phyloP scores from a whole-genome alignment of 1,139 yeast genomes.

The Candida tropicalis region DNA sequence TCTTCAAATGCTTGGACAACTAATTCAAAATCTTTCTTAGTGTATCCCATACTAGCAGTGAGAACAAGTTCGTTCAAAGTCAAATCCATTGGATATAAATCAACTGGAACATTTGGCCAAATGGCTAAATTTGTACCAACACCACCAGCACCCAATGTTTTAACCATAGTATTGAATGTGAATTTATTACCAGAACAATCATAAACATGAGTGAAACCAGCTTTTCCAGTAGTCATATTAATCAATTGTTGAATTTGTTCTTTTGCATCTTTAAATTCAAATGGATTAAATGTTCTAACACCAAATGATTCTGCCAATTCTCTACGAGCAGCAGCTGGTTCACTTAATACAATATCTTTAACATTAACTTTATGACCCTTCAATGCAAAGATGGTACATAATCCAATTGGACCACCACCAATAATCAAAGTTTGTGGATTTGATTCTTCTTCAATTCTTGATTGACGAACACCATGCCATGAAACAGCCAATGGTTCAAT shows the following conservation, averaged over 20 bases:
- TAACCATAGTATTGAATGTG: conserved; percentile 55
- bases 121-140: conserved; percentile 65
- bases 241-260: conserved; percentile 33
- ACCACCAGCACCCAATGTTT: conserved; percentile 59
- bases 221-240: conserved; percentile 45
- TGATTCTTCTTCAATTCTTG: conserved; percentile 22
- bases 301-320: conserved; percentile 54
- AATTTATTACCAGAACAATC: conserved; percentile 65
- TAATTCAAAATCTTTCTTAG: conserved; percentile 36
- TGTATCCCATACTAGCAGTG: conserved; percentile 46
- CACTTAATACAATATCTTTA: conserved; percentile 56
- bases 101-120: conserved; percentile 46
- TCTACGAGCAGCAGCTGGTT: conserved; percentile 61
- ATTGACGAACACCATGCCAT: conserved; percentile 57
- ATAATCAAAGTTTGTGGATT: conserved; percentile 31
- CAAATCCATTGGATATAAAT: conserved; percentile 40
- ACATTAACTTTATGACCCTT: conserved; percentile 55
- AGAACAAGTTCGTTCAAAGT: conserved; percentile 40
- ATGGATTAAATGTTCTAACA: conserved; percentile 42
- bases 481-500: conserved; percentile 60
- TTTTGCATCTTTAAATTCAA: conserved; percentile 15
- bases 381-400: conserved; percentile 56
- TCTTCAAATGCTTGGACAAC: conserved; percentile 34
- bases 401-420: conserved; percentile 67
- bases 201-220: conserved; percentile 58